Evolutionary conservation across 2,329 filamentous ascomycete species (phyloP).

Genomic region (Aaosphaeria arxii): DNA sequence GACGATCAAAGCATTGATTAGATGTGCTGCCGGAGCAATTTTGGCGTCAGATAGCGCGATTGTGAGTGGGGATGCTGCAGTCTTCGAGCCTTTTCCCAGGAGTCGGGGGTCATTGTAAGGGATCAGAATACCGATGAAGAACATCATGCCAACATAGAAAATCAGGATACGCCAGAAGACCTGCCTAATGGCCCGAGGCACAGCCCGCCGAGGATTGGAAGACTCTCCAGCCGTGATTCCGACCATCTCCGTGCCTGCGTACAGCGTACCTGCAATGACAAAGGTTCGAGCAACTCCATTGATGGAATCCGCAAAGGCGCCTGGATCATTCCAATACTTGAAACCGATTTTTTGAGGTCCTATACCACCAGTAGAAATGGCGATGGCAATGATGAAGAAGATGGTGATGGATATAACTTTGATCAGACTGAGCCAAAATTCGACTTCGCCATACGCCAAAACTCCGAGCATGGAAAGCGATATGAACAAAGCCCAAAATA

Average conservation of each 20-base stretch:
- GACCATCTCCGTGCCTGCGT: conserved; percentile 15
- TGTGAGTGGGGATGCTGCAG: conserved; percentile 15
- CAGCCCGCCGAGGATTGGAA: conserved; percentile 5
- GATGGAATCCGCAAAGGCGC: conserved; percentile 14
- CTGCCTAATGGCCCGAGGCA: conserved; percentile 7
- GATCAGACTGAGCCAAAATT: conserved; percentile 40
- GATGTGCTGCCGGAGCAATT: conserved; percentile 5
- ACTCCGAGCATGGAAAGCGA: conserved; percentile 40
- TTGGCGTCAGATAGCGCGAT: conserved; percentile 6
- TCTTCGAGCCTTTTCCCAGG: conserved; percentile 16
- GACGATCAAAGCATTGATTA: conserved; percentile 17
- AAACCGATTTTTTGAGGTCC: conserved; percentile 11
- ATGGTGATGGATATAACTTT: conserved; percentile 10
- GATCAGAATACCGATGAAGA: conserved; percentile 8
- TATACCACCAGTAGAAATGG: conserved; percentile 10
- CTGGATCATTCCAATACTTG: conserved; percentile 11
- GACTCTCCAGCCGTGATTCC: conserved; percentile 11
- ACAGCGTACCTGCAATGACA: conserved; percentile 12
- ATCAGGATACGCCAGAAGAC: conserved; percentile 13
- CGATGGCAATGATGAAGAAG: conserved; percentile 13
- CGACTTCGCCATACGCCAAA: conserved; percentile 53
- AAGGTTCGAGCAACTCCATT: conserved; percentile 14
- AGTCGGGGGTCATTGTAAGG: conserved; percentile 5
- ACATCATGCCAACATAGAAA: conserved; percentile 9
- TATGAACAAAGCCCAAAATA: conserved; percentile 47